Conservation (phyloP, 768 basidiomycete genomes). For the Agrocybe pediades region DNA sequence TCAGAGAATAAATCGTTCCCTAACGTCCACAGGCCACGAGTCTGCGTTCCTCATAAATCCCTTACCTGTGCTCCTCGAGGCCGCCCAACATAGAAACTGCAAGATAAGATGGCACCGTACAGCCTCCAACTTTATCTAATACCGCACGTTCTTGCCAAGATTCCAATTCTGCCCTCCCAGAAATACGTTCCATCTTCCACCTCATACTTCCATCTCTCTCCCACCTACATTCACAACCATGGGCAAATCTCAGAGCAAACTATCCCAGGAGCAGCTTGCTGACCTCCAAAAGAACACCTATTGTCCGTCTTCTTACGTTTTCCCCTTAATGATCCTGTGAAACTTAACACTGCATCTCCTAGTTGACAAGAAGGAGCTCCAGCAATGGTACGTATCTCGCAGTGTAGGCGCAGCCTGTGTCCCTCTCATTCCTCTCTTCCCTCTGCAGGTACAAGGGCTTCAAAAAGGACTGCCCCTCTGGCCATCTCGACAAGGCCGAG, state of each 20-base stretch:
- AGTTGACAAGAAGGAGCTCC: constrained; percentile 97
- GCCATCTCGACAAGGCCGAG: constrained; percentile 93
- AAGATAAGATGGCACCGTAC: constrained; percentile 20
- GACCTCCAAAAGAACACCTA: constrained; percentile 98
- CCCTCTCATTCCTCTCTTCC: constrained; percentile 11
- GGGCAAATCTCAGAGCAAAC: constrained; percentile 98
- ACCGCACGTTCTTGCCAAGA: constrained; percentile 16
- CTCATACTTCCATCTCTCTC: constrained; percentile 21
- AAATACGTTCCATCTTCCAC: constrained; percentile 13
- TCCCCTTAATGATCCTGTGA: constrained; percentile 13
- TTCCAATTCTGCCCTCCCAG: constrained; percentile 4
- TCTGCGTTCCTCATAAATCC: not conserved
- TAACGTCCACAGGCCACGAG: constrained; percentile 4
- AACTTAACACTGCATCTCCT: constrained; percentile 14
- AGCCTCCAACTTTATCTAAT: constrained; percentile 3
- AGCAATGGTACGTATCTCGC: constrained; percentile 70
- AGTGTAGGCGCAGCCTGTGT: too few species aligned
- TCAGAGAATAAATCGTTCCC: not conserved
- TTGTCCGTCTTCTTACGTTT: constrained; percentile 53
- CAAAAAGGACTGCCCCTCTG: constrained; percentile 97
- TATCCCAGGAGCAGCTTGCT: constrained; percentile 89
- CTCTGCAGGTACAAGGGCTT: constrained; percentile 94
- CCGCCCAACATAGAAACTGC: constrained; percentile 5
- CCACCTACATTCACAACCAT: constrained; percentile 49
- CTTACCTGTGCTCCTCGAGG: constrained; percentile 14